A percentile compares a stretch with the other conserved stretches of the same genome.
Evolutionary conservation across 2,329 filamentous ascomycete species (phyloP).

Genomic region (Coleophoma crateriformis): DNA sequence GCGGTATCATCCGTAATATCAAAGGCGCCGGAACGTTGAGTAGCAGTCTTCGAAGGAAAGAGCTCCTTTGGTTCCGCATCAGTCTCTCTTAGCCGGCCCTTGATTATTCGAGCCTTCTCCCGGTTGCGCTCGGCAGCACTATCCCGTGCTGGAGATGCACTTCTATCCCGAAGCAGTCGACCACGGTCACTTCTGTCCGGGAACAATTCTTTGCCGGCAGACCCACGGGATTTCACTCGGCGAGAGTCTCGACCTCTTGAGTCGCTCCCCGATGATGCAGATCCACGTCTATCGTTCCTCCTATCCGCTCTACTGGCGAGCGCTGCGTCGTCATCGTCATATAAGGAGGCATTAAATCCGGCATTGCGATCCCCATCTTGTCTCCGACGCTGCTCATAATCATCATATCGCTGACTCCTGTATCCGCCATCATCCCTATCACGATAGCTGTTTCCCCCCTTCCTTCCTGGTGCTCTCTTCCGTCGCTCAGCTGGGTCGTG

Average conservation of each 20-base stretch:
- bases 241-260: constrained; percentile 14
- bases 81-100: constrained; percentile 22
- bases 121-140: constrained; percentile 35
- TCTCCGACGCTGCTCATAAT: constrained; percentile 32
- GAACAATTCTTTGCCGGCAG: constrained; percentile 55
- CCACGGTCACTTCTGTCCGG: constrained; percentile 29
- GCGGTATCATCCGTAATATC: constrained; percentile 49
- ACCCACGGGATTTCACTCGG: constrained; percentile 8
- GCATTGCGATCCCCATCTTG: constrained; percentile 44
- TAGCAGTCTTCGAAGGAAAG: constrained; percentile 42
- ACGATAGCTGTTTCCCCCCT: constrained; percentile 50
- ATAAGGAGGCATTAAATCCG: constrained; percentile 71
- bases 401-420: constrained; percentile 37
- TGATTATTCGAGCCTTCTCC: constrained; percentile 39
- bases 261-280: constrained; percentile 24
- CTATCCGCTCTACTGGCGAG: constrained; percentile 24
- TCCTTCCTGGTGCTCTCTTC: constrained; percentile 42
- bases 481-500: constrained; percentile 74
- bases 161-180: constrained; percentile 25
- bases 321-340: constrained; percentile 60
- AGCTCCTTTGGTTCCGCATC: constrained; percentile 37
- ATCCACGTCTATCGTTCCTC: constrained; percentile 25
- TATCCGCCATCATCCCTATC: constrained; percentile 45
- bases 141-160: constrained; percentile 25
- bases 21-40: constrained; percentile 41